These are phyloP conservation scores for Podospora australis DNA, from an alignment of 495 filamentous ascomycete genomes.

Conservation along the genomic window DNA sequence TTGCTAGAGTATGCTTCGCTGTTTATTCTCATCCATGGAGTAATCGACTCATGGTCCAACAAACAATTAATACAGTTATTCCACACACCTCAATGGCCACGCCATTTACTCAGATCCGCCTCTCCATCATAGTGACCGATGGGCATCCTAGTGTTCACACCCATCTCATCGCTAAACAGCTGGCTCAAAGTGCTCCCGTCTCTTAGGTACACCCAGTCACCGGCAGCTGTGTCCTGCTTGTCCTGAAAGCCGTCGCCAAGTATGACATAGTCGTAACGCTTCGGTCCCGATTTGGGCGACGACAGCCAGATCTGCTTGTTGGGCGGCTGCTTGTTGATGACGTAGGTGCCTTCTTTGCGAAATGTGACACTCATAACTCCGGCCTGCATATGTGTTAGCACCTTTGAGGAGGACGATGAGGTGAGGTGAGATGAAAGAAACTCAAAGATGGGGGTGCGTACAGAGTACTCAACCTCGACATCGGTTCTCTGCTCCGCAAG, in stretches of 20 bases:
- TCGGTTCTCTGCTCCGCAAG: conserved; percentile 56
- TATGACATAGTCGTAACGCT: conserved; percentile 82
- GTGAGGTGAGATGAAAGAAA: too few species aligned
- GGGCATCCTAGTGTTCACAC: conserved; percentile 35
- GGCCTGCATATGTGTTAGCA: conserved; percentile 44
- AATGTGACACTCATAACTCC: conserved; percentile 74
- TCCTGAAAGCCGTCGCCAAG: conserved; percentile 61
- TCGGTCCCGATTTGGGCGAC: conserved; percentile 85
- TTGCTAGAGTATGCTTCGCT: too few species aligned
- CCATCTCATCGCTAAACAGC: conserved; percentile 65
- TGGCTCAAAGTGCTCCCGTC: conserved; percentile 70
- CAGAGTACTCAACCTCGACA: conserved; percentile 60
- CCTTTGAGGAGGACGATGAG: too few species aligned
- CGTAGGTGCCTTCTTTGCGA: conserved; percentile 61
- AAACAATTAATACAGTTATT: neutral
- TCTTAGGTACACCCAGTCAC: conserved; percentile 80
- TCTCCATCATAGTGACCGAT: neutral
- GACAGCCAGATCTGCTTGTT: conserved; percentile 98
- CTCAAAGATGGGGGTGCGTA: conserved; percentile 22
- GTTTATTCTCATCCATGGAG: too few species aligned
- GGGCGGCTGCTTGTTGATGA: conserved; percentile 95
- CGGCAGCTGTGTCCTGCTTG: conserved; percentile 62
- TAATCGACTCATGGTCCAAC: too few species aligned
- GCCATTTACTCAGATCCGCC: too few species aligned
- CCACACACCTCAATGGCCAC: neutral